phyloP scores from a whole-genome alignment of 768 basidiomycete species.

The Pleurotus pulmonarius region DNA sequence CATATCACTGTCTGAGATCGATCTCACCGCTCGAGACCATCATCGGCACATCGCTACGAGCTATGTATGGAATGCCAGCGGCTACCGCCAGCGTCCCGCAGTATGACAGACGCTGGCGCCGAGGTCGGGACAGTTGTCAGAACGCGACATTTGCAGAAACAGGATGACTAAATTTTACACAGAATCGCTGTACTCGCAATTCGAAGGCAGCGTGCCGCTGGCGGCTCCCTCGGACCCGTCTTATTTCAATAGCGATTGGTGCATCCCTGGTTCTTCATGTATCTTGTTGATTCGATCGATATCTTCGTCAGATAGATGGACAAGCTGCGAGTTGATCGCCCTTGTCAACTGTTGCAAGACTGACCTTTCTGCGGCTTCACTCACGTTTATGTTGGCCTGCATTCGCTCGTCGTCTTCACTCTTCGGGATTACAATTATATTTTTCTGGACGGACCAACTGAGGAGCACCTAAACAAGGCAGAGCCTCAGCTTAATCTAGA shows the following conservation, averaged over 20 bases:
- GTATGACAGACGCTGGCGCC: too few relatives aligned
- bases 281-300: not conserved
- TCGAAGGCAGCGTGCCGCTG: not conserved
- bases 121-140: too few relatives aligned
- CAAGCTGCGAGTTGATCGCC: not conserved
- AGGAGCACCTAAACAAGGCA: slow-evolving; percentile 45
- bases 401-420: slow-evolving; percentile 44
- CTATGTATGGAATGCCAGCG: too few relatives aligned
- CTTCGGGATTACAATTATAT: slow-evolving; percentile 62
- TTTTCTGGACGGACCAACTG: slow-evolving; percentile 64
- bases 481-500: too few relatives aligned
- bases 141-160: too few relatives aligned
- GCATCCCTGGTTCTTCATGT: slow-evolving; percentile 3
- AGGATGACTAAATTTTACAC: too few relatives aligned
- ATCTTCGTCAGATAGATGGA: not conserved
- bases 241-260: slow-evolving; percentile 1
- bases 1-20: too few relatives aligned
- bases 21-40: too few relatives aligned
- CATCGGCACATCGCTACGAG: too few relatives aligned
- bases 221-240: not conserved
- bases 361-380: slow-evolving; percentile 12
- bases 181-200: too few relatives aligned
- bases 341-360: not conserved
- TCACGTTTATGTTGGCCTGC: slow-evolving; percentile 41
- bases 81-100: too few relatives aligned